Base-by-base conservation (phyloP, 768 basidiomycete species). In the Boletus reticulatus region DNA sequence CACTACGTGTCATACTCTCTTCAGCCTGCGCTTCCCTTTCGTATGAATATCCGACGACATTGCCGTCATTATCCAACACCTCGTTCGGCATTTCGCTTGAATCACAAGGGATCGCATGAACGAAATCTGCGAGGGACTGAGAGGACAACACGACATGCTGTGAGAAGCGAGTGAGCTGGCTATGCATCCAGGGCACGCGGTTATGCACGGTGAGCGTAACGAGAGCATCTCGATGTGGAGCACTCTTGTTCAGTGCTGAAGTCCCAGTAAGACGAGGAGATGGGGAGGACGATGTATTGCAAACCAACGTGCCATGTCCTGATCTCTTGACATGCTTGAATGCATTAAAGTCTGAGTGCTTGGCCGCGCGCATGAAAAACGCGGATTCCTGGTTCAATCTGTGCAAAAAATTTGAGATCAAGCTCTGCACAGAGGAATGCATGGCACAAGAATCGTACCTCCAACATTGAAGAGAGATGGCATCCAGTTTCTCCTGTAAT, bases 91-190 rank as follows among this genome's bases (percentile, higher is more conserved):
- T 67, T 39, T 84, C 80, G 36, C 80, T 83, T 4, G 84, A 84
- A 6, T 76, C 65, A 60, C 92, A 92, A 20, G 84, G 82, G 27
- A 93, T 79, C 29, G 72, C 69, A 6, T 76, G 70, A 53, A 79
- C 79, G 13, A 92, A 67, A 57, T 90, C 85, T 19, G 76, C 78
- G 4, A 94, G 78, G 0, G 84, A 88, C 63, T 92, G 87, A 6
- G 84, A 85, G n/a, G 88, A 84, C 16, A 87, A 67, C 8, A 89
- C 66, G 12, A 78, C 80, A 64, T 91, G 88, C 61, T 86, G 86
- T 10, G 89, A 91, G 53, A 78, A 72, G 37, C 87, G 85, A 45
- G 75, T 75, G 12, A 87, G 72, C 49, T 80, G 78, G 49, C 81
- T 82, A 50, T 80, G 80, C 20, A 80, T 76, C 85, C 87, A 89